A percentile compares a stretch with the other conserved stretches of the same genome.
Conservation (phyloP, 441 rosid species). For the Pelargonium myrrhifolium region DNA sequence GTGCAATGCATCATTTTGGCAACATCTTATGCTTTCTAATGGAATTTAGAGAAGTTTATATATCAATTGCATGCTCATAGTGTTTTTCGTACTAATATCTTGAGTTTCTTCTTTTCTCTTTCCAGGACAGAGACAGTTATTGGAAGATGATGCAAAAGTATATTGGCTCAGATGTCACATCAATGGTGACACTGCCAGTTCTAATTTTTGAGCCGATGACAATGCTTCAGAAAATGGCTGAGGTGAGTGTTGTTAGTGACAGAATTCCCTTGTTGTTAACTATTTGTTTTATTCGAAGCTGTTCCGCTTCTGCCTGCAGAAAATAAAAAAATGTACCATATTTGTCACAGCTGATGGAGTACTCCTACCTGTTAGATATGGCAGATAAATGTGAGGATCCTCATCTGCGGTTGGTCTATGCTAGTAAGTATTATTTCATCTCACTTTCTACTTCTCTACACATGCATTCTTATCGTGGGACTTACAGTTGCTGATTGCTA, state of each 20-base stretch:
- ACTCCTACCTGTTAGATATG: slow-evolving; percentile 73
- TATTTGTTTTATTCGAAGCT: slow-evolving; percentile 1
- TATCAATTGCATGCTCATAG: not conserved
- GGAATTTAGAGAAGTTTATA: no score
- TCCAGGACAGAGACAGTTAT: slow-evolving; percentile 80
- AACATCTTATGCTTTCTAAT: not conserved
- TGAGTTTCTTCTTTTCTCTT: slow-evolving; percentile 4
- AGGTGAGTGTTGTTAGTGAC: slow-evolving; percentile 42
- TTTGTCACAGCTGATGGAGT: slow-evolving; percentile 83
- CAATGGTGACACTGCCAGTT: slow-evolving; percentile 98
- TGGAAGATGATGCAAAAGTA: slow-evolving; percentile 99
- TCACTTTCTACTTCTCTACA: slow-evolving; percentile 6
- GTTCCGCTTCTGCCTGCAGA: slow-evolving; percentile 16
- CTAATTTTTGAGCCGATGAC: slow-evolving; percentile 91
- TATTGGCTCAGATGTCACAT: slow-evolving; percentile 86
- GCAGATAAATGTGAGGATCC: slow-evolving; percentile 96
- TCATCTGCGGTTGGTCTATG: slow-evolving; percentile 84
- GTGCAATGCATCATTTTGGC: not conserved
- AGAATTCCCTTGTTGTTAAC: not conserved
- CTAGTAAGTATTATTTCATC: slow-evolving; percentile 40
- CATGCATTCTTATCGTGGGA: not conserved
- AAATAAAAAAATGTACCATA: slow-evolving; percentile 11
- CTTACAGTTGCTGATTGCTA: slow-evolving; percentile 21
- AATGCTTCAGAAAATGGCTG: slow-evolving; percentile 96
- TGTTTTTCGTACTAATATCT: not conserved